phyloP scores from a whole-genome alignment of 2,329 filamentous ascomycete genomes.

The Orbilia oligospora region DNA sequence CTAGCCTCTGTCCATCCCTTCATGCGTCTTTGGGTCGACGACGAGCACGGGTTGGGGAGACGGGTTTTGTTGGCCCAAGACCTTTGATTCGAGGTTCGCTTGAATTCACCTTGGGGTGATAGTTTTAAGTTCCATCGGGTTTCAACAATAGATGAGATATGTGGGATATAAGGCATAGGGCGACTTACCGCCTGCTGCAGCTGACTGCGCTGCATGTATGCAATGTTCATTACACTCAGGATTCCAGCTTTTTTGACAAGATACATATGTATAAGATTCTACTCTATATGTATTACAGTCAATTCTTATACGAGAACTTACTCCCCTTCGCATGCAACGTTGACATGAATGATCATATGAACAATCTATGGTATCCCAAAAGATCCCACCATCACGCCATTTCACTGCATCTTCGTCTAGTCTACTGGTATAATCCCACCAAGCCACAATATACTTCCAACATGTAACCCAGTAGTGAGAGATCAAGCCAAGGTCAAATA shows the following conservation, averaged over 20 bases:
- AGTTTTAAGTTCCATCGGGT: conserved; percentile 13
- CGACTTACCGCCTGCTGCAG: conserved; percentile 5
- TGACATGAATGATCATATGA: background rate
- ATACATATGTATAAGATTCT: background rate
- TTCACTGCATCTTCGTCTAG: background rate
- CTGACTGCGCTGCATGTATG: conserved; percentile 6
- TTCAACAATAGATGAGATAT: conserved; percentile 13
- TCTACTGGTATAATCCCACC: background rate
- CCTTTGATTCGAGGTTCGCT: background rate
- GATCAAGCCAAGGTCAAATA: background rate
- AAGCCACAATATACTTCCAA: conserved; percentile 31
- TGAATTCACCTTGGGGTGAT: background rate
- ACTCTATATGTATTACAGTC: background rate
- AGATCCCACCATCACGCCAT: conserved; percentile 26
- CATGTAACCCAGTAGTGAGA: background rate
- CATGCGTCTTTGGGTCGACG: conserved; percentile 17
- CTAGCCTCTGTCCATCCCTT: background rate
- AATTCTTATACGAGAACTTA: conserved; percentile 11
- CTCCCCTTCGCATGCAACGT: conserved; percentile 1
- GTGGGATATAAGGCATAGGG: conserved; percentile 21
- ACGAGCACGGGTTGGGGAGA: conserved; percentile 10
- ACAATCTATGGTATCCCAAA: background rate
- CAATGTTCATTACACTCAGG: conserved; percentile 6
- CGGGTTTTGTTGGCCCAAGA: conserved; percentile 6
- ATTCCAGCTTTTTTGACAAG: conserved; percentile 2